Base-by-base conservation (phyloP, 768 basidiomycete genomes). In the Coprinopsis strossmayeri region DNA sequence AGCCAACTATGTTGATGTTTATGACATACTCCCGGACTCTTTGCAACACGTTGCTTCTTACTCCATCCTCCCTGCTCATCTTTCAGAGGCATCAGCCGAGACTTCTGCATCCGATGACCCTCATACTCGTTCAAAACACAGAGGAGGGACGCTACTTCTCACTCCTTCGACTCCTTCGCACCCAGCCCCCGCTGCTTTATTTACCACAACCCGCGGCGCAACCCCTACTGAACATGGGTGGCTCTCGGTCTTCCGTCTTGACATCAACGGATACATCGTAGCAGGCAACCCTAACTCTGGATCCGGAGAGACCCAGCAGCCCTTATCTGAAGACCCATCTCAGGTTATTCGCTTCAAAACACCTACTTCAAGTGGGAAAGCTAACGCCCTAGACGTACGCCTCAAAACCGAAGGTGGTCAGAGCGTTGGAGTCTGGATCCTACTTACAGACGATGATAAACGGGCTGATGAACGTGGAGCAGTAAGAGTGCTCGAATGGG, bases 391-490 rank as follows among this genome's bases (percentile, higher is more conserved):
- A 9, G 76, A 77, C 47, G 47, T 77, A 4, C 52, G 65, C 4
- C 47, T 63, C 5, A 74, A 73, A 52, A 45, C 46, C 30, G 48
- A 32, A n/a, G 24, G 47, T 49, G 32, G 47, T 15, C 47, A 45
- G 23, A 24, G 30, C 15, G 37, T 34, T 17, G 69, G 65, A 0
- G 57, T 73, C 9, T 78, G 74, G 74, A 69, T 78, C 13, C 46
- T 75, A 0, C 61, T 78, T 0, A 77, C 77, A 5, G 76, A 79
- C 52, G 77, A 77, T 47, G 67, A 71, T 39, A 68, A 72, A 39
- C 52, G 56, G 12, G 59, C 61, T 2, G 60, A 58, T 48, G 62
- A 63, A 13, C 64, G 56, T 1, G 64, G 65, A 11, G 74, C 70
- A 13, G 67, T 77, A 13, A 61, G 70, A 5, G 69, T 78, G 15